phyloP scores from a whole-genome alignment of 2,329 filamentous ascomycete genomes.

The Penicillium frequentans region DNA sequence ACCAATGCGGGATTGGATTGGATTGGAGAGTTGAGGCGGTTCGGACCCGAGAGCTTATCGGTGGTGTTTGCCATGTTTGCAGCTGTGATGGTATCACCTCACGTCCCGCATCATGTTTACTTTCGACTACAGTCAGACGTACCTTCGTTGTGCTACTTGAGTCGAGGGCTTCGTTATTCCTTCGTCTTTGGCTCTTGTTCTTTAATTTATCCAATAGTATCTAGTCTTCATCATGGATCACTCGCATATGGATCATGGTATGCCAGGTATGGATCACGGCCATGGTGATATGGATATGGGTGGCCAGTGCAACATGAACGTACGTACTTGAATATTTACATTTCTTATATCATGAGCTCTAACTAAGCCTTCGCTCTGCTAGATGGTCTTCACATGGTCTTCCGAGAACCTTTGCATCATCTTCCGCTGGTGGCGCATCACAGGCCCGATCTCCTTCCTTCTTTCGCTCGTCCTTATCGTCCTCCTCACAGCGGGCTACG shows the following conservation, averaged over 20 bases:
- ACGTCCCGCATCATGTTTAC: slow-evolving; percentile 13
- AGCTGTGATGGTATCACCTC: slow-evolving; percentile 1
- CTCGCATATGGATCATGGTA: slow-evolving; percentile 55
- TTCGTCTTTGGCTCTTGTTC: neutral
- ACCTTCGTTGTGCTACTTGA: neutral
- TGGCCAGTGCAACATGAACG: slow-evolving; percentile 85
- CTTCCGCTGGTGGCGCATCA: slow-evolving; percentile 88
- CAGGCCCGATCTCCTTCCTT: slow-evolving; percentile 70
- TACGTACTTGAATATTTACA: slow-evolving; percentile 47
- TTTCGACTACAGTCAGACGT: neutral
- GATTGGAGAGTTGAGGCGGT: slow-evolving; percentile 2
- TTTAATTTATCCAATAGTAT: neutral
- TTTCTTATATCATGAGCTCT: neutral
- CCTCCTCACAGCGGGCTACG: slow-evolving; percentile 85
- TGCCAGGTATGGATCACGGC: slow-evolving; percentile 46
- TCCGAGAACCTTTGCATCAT: slow-evolving; percentile 93
- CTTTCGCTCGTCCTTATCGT: slow-evolving; percentile 81
- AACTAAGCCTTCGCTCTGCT: neutral
- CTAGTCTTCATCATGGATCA: slow-evolving; percentile 29
- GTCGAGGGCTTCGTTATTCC: neutral
- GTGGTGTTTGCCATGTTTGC: slow-evolving; percentile 2
- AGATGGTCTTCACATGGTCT: slow-evolving; percentile 99
- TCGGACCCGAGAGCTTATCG: slow-evolving; percentile 1
- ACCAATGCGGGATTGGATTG: neutral
- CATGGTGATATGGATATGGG: slow-evolving; percentile 61